Evolutionary conservation across 1,139 yeast species (phyloP).

Genomic region (Magnusiomyces suaveolens): DNA sequence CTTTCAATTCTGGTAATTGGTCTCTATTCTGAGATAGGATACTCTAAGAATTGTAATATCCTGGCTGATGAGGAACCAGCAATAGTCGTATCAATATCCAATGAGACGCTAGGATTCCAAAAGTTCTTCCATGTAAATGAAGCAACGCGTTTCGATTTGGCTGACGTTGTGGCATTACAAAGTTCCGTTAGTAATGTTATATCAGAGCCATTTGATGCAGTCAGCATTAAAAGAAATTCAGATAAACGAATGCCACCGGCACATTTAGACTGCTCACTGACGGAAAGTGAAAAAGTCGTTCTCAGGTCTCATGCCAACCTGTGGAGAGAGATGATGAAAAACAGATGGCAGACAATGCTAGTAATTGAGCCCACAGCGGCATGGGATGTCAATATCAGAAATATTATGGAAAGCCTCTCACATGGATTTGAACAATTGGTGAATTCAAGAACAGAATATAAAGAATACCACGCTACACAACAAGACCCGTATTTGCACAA

Average conservation of each 20-base stretch:
- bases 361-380: background rate
- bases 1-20: background rate
- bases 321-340: constrained; percentile 1
- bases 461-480: background rate
- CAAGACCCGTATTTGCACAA: constrained; percentile 31
- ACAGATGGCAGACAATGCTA: background rate
- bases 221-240: background rate
- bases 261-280: background rate
- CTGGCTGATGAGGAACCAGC: too few species aligned
- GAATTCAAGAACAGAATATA: background rate
- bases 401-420: background rate
- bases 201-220: background rate
- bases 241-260: background rate
- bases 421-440: background rate
- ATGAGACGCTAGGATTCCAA: background rate
- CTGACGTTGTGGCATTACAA: background rate
- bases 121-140: background rate
- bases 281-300: background rate
- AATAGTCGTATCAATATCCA: background rate
- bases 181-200: background rate
- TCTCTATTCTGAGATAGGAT: background rate
- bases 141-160: background rate
- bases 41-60: too few species aligned
- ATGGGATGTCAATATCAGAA: background rate
- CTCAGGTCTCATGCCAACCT: constrained; percentile 2